Evolutionary conservation across 306 rosid genomes (phyloP), one percentile per base, ranked within the genome.

Genomic region (Dalbergia oliveri): DNA sequence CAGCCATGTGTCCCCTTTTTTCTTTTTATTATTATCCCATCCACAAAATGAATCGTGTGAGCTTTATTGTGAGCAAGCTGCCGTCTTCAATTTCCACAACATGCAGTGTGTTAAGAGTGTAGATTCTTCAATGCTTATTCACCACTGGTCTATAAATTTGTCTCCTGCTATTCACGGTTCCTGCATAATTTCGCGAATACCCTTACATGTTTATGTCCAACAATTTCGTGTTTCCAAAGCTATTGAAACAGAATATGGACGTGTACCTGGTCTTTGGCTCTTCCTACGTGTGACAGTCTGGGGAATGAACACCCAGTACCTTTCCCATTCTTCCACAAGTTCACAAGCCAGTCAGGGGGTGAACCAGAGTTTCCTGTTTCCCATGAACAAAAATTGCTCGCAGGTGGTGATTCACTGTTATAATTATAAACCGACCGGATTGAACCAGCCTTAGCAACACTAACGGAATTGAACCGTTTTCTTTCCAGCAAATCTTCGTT

Each of bases 221-320:
- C 49, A 71, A 8, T 9, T 33, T 31, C 21, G 4, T 56, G 41
- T 9, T 35, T 23, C n/a, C 9, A 21, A 64, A 6, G 45, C 21
- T 15, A 66, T 8, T 51, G 33, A 62, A 39, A 57, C 0, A n/a
- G 3, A 8, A 4, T 15, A n/a, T 3, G 53, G 49, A 21, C 61
- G 4, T 71, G 51, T 83, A 89, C 93, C 87, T 76, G 50, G 61
- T 75, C 65, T 88, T 3, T 66, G 44, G 43, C 66, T 39, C 54
- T 62, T 84, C 56, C 35, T 79, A 66, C 65, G 53, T 19, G 59
- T 34, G 76, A 59, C 66, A 63, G 12, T 85, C 56, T 71, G 86
- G 57, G 97, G 94, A 71, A 90, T 92, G 86, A 92, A 92, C 23
- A 92, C 93, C 97, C 94, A 18, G 93, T 89, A 1, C 94, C 94